A percentile compares a stretch with the other conserved stretches of the same genome.
Conservation (phyloP, 2,329 filamentous ascomycete species). For the Ophiocordyceps polyrhachis-furcata region DNA sequence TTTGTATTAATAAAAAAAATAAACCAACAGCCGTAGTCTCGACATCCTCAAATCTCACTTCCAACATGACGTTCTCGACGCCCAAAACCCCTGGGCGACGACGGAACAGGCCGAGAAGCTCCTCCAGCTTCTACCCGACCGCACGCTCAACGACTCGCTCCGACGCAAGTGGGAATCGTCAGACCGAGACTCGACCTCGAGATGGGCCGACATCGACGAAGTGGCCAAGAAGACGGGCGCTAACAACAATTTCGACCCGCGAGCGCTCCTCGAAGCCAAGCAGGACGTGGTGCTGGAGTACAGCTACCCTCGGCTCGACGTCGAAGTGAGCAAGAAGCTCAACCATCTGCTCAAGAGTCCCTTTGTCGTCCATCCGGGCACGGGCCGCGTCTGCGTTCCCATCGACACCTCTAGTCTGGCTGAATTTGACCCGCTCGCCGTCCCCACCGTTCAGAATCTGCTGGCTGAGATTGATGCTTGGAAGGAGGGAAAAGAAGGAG, state of each 20-base stretch:
- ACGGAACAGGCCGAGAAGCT: slow-evolving; percentile 57
- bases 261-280: slow-evolving; percentile 68
- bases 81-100: slow-evolving; percentile 71
- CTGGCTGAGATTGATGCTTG: slow-evolving; percentile 76
- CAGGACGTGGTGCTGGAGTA: slow-evolving; percentile 95
- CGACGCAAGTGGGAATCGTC: slow-evolving; percentile 85
- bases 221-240: slow-evolving; percentile 64
- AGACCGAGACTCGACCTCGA: slow-evolving; percentile 53
- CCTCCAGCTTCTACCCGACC: slow-evolving; percentile 70
- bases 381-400: slow-evolving; percentile 84
- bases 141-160: slow-evolving; percentile 55
- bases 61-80: slow-evolving; percentile 58
- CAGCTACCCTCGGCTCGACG: slow-evolving; percentile 91
- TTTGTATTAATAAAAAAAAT: too few species aligned
- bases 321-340: slow-evolving; percentile 91
- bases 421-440: slow-evolving; percentile 66
- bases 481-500: slow-evolving; percentile 22
- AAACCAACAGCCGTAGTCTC: slow-evolving; percentile 67
- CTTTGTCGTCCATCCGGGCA: slow-evolving; percentile 91
- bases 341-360: slow-evolving; percentile 96
- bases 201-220: slow-evolving; percentile 88
- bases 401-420: slow-evolving; percentile 61
- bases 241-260: slow-evolving; percentile 52
- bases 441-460: slow-evolving; percentile 77
- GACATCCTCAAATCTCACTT: slow-evolving; percentile 75